Percentiles rank a stretch among this genome's conserved stretches.
These are phyloP conservation scores for Verticillium dahliae DNA, from an alignment of 2,329 filamentous ascomycete genomes.

Conservation along the genomic window DNA sequence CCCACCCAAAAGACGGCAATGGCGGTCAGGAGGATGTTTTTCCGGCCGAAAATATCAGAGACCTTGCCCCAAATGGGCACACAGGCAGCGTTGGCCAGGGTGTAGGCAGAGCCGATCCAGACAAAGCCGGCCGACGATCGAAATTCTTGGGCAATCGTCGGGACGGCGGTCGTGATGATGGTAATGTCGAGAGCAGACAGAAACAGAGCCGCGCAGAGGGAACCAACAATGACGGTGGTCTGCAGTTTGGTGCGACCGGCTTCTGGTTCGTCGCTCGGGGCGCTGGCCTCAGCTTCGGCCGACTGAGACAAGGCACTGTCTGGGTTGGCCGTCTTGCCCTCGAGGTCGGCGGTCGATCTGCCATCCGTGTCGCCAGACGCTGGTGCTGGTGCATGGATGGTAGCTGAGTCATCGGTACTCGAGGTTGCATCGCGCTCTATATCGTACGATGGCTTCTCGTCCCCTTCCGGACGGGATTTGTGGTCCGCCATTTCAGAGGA, in stretches of 20 bases:
- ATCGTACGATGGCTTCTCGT: background rate
- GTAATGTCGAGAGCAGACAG: constrained; percentile 44
- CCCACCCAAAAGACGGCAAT: constrained; percentile 45
- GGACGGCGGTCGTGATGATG: constrained; percentile 55
- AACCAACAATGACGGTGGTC: constrained; percentile 17
- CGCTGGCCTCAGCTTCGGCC: background rate
- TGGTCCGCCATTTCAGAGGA: background rate
- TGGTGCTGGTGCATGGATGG: background rate
- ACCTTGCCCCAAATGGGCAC: constrained; percentile 66
- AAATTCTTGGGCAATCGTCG: constrained; percentile 53
- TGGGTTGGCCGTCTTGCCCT: background rate
- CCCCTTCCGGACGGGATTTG: background rate
- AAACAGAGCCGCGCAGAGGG: constrained; percentile 24
- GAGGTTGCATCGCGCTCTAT: background rate
- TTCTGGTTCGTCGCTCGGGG: constrained; percentile 17
- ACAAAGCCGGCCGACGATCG: constrained; percentile 61
- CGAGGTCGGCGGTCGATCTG: background rate
- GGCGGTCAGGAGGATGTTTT: constrained; percentile 42
- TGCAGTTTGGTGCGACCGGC: constrained; percentile 28
- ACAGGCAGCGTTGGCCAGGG: constrained; percentile 61
- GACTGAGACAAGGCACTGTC: background rate
- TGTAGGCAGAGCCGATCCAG: constrained; percentile 71
- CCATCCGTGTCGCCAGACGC: background rate
- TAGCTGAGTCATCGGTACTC: background rate
- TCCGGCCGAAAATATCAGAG: constrained; percentile 52